Percentiles rank a stretch among this genome's conserved stretches.
Conservation (phyloP, 2,329 filamentous ascomycete species). For the Exophiala bonariae region DNA sequence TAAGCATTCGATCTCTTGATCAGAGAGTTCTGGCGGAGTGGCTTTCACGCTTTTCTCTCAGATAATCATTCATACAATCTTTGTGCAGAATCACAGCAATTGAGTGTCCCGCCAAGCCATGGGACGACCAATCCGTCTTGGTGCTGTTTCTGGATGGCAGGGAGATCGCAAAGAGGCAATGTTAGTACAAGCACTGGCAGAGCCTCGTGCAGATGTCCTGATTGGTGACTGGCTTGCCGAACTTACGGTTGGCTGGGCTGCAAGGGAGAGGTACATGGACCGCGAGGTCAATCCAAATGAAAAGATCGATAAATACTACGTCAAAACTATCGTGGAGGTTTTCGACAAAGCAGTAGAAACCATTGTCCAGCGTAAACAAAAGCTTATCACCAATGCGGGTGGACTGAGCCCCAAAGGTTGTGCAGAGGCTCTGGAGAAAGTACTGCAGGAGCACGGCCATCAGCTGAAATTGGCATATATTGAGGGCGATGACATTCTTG, state of each 20-base stretch:
- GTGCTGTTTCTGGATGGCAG: conserved; percentile 33
- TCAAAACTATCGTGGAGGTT: too few relatives aligned
- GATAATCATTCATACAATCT: too few relatives aligned
- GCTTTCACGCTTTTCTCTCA: too few relatives aligned
- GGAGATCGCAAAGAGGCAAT: conserved; percentile 36
- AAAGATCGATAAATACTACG: not conserved
- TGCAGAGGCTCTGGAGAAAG: not conserved
- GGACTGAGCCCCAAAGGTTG: not conserved
- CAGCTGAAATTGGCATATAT: not conserved
- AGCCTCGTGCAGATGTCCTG: conserved; percentile 48
- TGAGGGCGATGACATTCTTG: conserved; percentile 43
- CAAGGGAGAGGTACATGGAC: conserved; percentile 26
- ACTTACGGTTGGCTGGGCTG: conserved; percentile 41
- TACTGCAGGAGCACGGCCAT: too few relatives aligned
- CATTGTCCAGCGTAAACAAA: too few relatives aligned
- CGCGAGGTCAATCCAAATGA: not conserved
- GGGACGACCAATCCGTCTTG: conserved; percentile 30
- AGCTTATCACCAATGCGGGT: too few relatives aligned
- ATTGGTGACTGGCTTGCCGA: conserved; percentile 54
- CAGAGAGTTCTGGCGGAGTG: too few relatives aligned
- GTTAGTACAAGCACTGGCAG: conserved; percentile 33
- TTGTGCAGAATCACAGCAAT: too few relatives aligned
- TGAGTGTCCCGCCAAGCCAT: too few relatives aligned
- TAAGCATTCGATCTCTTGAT: too few relatives aligned
- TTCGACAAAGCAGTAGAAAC: too few relatives aligned